Evolutionary conservation across 2,329 filamentous ascomycete species (phyloP), one percentile per base, ranked within the genome.

Genomic region (Xylariaceae sp.): DNA sequence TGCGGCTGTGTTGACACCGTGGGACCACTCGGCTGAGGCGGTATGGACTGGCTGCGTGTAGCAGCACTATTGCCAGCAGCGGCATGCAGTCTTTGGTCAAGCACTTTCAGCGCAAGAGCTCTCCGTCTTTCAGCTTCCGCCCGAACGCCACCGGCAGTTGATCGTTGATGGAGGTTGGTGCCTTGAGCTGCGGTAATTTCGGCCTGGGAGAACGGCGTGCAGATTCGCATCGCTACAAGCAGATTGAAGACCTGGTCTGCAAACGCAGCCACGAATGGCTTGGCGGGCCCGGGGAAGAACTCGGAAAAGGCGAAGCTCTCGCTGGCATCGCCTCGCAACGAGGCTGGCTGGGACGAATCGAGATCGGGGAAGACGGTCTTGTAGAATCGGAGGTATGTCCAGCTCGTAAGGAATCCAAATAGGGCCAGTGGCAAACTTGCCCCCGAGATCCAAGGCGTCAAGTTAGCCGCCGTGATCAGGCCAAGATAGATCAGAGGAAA

Each of bases 351-450:
- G 8, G 82, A 81, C 10, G 81, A 77, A 68, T 88, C 85, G 62
- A 88, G 82, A 68, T 88, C 86, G 57, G 86, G 85, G 69, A 88
- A 87, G 60, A 87, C 83, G 58, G 80, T 76, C 77, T 96, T 96
- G 80, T 90, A 97, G 80, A 97, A 99, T 66, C 94, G 90, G 15
- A 99, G 85, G 74, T 97, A 97, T 49, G 89, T 90, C 93, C 93
- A 99, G 73, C 90, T 92, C 9, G 87, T 88, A 62, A 97, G 74
- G 74, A 99, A 89, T 60, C 91, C 92, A 67, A 88, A 88, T 73
- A 89, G 79, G 55, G 90, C 85, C 61, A 97, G 83, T 71, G 95
- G 85, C 65, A 92, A 81, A 51, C 91, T 88, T 17, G 91, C 90
- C 70, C 87, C 84, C n/a, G 81, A 78, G 48, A 85, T 76, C 47